phyloP scores from a whole-genome alignment of 352 stramenopile genomes.

The Pythium scleroteichum region DNA sequence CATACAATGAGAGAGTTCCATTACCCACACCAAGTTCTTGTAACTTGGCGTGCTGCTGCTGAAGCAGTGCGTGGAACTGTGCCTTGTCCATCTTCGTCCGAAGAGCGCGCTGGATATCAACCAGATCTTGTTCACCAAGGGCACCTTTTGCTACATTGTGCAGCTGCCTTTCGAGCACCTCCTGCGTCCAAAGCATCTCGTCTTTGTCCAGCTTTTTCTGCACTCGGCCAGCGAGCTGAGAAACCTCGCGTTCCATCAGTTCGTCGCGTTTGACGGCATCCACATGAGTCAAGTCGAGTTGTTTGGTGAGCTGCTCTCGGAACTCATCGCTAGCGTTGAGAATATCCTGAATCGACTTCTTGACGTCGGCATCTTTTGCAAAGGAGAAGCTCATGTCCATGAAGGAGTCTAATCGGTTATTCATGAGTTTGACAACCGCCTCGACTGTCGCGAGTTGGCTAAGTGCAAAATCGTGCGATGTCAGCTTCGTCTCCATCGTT shows the following conservation, averaged over 20 bases:
- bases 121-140: slow-evolving; percentile 60
- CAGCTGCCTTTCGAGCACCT: slow-evolving; percentile 64
- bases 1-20: slow-evolving; percentile 16
- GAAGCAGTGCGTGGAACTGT: slow-evolving; percentile 53
- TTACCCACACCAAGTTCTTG: slow-evolving; percentile 22
- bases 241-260: slow-evolving; percentile 55
- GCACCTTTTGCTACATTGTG: slow-evolving; percentile 67
- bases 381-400: slow-evolving; percentile 65
- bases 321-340: slow-evolving; percentile 47
- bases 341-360: slow-evolving; percentile 70
- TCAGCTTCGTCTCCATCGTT: slow-evolving; percentile 36
- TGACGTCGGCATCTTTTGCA: slow-evolving; percentile 73
- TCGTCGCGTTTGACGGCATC: slow-evolving; percentile 55
- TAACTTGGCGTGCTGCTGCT: slow-evolving; percentile 45
- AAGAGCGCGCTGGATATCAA: slow-evolving; percentile 59
- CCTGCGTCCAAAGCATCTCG: slow-evolving; percentile 74
- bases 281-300: slow-evolving; percentile 44
- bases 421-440: slow-evolving; percentile 68
- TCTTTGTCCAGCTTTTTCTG: slow-evolving; percentile 81
- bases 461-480: slow-evolving; percentile 47
- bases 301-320: slow-evolving; percentile 41
- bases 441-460: slow-evolving; percentile 50
- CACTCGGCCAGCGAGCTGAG: slow-evolving; percentile 60
- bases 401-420: slow-evolving; percentile 56
- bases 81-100: slow-evolving; percentile 61